phyloP scores from a whole-genome alignment of 1,284 basidiomycete genomes.

The Leccinum proliferum region DNA sequence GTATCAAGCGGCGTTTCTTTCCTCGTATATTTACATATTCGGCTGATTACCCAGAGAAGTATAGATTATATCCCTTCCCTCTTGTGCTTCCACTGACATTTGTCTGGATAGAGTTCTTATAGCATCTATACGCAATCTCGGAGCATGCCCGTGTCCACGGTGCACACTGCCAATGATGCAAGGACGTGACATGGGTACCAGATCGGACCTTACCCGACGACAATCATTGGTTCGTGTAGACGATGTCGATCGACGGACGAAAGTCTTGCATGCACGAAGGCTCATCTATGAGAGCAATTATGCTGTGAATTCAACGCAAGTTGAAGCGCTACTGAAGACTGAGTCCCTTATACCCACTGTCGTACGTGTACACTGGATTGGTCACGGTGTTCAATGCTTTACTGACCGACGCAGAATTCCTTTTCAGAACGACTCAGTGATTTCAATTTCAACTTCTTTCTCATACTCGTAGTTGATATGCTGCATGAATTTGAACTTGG shows the following conservation, averaged over 20 bases:
- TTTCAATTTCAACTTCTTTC: background rate
- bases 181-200: conserved; percentile 9
- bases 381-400: background rate
- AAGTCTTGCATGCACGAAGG: conserved; percentile 6
- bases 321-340: conserved; percentile 9
- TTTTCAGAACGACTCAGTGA: background rate
- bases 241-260: background rate
- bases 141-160: conserved; percentile 27
- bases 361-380: background rate
- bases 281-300: conserved; percentile 14
- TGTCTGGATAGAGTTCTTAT: too few relatives aligned
- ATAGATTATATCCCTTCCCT: too few relatives aligned
- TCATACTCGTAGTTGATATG: background rate
- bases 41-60: too few relatives aligned
- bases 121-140: too few relatives aligned
- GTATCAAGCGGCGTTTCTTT: too few relatives aligned
- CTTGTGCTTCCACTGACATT: too few relatives aligned
- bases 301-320: conserved; percentile 6
- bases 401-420: background rate
- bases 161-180: conserved; percentile 20
- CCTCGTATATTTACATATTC: too few relatives aligned
- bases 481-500: background rate
- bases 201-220: background rate
- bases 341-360: conserved; percentile 8
- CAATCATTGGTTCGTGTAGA: background rate